Base-by-base conservation (phyloP, 139 green algal genomes). In the Auxenochlorella pyrenoidosa region DNA sequence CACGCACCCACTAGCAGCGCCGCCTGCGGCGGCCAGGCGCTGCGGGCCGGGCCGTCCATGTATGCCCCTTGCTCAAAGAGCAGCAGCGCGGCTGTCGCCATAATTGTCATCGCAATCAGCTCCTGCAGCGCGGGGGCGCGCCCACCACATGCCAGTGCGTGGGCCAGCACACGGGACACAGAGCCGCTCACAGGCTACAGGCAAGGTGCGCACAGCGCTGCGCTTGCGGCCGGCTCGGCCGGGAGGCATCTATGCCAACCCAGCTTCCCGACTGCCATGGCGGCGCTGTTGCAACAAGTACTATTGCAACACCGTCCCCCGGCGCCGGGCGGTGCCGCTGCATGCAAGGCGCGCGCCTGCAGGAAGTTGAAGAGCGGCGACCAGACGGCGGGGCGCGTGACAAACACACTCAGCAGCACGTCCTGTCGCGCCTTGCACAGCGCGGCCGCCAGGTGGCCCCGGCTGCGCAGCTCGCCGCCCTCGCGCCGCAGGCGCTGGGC, bases 361-460 rank as follows among this genome's bases (percentile, higher is more conserved):
- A 76, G 21, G 22, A 85, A 36, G 40, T 85, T 85, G 40, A 85
- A 63, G 15, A 76, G 0, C 4, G 80, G 80, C 24, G 38, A 65
- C 80, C 80, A 85, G 28, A 85, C 19, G 28, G 80, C 80, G 40
- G 80, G 80, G 30, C 80, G 40, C 6, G 80, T 85, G 22, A 85
- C 80, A 65, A 85, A 85, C 40, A 85, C 80, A 0, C 40, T 65
- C 19, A 85, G 72, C 75, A 81, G 43, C 40, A 85, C 40, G 30
- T 85, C 80, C 80, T 85, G 80, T 63, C 80, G 80, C 16, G 80
- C 80, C 80, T 85, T 85, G 80, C 63, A 76, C 41, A 85, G 80
- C 41, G 80, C 63, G 3, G 80, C 80, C 60, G 60, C 80, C 63
- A 85, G 28, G 30, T 77, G 60, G 30, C 60, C 80, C 2, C 60